Percentiles rank a stretch among this genome's conserved stretches.
phyloP scores from a whole-genome alignment of 2,329 filamentous ascomycete genomes.

The Fusarium sp. region DNA sequence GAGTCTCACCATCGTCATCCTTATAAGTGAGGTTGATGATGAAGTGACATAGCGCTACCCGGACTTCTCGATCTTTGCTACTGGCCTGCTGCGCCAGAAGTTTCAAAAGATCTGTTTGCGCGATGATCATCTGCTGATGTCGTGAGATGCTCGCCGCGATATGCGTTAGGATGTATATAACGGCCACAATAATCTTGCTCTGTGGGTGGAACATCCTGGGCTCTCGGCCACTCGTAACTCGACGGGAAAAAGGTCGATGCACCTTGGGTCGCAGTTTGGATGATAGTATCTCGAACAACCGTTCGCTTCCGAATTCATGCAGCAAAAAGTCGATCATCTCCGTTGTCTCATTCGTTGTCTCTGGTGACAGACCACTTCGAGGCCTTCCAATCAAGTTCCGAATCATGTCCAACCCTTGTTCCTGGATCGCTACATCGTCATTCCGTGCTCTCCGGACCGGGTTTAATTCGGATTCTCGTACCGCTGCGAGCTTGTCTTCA shows the following conservation, averaged over 20 bases:
- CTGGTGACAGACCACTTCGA: slow-evolving; percentile 57
- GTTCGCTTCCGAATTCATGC: slow-evolving; percentile 75
- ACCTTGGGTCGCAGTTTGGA: slow-evolving; percentile 75
- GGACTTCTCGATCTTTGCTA: slow-evolving; percentile 76
- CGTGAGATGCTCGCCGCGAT: slow-evolving; percentile 82
- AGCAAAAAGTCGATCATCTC: slow-evolving; percentile 89
- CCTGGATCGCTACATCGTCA: slow-evolving; percentile 86
- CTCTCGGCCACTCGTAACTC: slow-evolving; percentile 50
- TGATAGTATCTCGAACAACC: slow-evolving; percentile 81
- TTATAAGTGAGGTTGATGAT: slow-evolving; percentile 86
- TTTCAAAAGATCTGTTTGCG: slow-evolving; percentile 78
- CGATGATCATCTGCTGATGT: slow-evolving; percentile 79
- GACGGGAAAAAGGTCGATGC: slow-evolving; percentile 61
- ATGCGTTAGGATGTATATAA: slow-evolving; percentile 85
- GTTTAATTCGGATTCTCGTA: slow-evolving; percentile 74
- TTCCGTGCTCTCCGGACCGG: slow-evolving; percentile 72
- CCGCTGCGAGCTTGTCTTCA: slow-evolving; percentile 57
- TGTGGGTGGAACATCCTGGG: slow-evolving; percentile 64
- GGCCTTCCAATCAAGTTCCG: slow-evolving; percentile 82
- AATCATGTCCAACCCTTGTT: slow-evolving; percentile 88
- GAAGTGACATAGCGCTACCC: slow-evolving; percentile 81
- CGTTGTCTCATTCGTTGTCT: slow-evolving; percentile 59
- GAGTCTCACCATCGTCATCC: slow-evolving; percentile 74
- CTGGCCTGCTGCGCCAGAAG: slow-evolving; percentile 76
- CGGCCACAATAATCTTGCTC: slow-evolving; percentile 76